Evolutionary conservation across 2,329 filamentous ascomycete genomes (phyloP).

Genomic region (Sporothrix phasma): DNA sequence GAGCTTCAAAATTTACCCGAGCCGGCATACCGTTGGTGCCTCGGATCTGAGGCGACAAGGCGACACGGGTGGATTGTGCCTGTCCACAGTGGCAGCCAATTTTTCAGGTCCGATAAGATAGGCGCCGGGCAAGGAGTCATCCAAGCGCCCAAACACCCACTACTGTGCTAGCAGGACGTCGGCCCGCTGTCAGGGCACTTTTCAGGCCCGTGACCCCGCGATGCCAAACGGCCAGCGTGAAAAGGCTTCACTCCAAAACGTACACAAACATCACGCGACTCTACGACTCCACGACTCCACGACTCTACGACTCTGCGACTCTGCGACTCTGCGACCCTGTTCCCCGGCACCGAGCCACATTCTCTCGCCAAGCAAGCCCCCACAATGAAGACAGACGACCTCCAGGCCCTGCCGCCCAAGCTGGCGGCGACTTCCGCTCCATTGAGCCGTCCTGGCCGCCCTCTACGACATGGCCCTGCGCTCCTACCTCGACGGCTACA

Average conservation of each 20-base stretch:
- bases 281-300: no score
- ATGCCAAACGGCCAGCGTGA: constrained; percentile 1
- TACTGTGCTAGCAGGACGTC: neutral
- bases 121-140: constrained; percentile 3
- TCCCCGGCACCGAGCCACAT: neutral
- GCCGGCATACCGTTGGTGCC: constrained; percentile 15
- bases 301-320: no score
- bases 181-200: neutral
- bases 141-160: constrained; percentile 4
- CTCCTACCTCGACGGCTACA: constrained; percentile 76
- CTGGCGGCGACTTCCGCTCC: constrained; percentile 67
- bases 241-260: constrained; percentile 5
- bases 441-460: constrained; percentile 64
- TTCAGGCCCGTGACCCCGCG: constrained; percentile 8
- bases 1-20: constrained; percentile 11
- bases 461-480: constrained; percentile 83
- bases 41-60: constrained; percentile 12
- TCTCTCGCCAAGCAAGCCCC: neutral
- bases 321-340: no score
- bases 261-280: neutral
- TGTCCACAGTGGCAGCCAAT: neutral
- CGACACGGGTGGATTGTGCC: neutral
- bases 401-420: constrained; percentile 40
- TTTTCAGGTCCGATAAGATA: constrained; percentile 16
- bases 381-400: constrained; percentile 47